These are phyloP conservation scores for Cordyceps javanica DNA, from an alignment of 2,329 filamentous ascomycete species.

Conservation along the genomic window DNA sequence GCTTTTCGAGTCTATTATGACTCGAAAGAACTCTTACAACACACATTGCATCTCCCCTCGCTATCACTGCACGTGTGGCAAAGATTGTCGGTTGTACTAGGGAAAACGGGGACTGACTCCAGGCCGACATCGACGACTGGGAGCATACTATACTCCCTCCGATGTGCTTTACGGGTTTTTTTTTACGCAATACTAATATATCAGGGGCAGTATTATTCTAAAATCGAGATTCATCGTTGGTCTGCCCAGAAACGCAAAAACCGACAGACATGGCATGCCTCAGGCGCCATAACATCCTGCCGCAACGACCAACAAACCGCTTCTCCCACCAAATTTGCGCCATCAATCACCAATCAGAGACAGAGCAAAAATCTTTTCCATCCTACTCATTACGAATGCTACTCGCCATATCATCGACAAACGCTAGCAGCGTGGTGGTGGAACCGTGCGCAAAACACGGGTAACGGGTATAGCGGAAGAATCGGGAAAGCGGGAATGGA, in stretches of 20 bases:
- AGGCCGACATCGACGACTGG: not conserved
- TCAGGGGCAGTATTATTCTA: not conserved
- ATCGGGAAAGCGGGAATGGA: slow-evolving; percentile 15
- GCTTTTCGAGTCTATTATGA: not conserved
- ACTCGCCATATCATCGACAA: not conserved
- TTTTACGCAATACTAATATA: not conserved
- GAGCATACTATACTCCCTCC: not conserved
- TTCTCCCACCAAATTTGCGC: too few species aligned
- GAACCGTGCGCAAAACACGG: not conserved
- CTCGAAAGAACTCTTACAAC: not conserved
- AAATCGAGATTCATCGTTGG: not conserved
- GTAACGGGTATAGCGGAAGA: slow-evolving; percentile 2
- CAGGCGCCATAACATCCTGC: not conserved
- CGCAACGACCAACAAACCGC: too few species aligned
- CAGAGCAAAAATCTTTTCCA: not conserved
- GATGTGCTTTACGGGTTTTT: not conserved
- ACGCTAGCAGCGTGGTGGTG: not conserved
- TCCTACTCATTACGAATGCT: not conserved
- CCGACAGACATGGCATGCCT: too few species aligned
- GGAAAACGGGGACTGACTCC: not conserved
- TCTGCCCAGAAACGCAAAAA: not conserved
- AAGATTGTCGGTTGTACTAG: not conserved
- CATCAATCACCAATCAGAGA: not conserved
- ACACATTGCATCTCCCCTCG: not conserved
- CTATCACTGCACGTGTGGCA: not conserved